A percentile compares a stretch with the other conserved stretches of the same genome.
phyloP scores from a whole-genome alignment of 1,284 basidiomycete species.

The Cryptococcus sp. region DNA sequence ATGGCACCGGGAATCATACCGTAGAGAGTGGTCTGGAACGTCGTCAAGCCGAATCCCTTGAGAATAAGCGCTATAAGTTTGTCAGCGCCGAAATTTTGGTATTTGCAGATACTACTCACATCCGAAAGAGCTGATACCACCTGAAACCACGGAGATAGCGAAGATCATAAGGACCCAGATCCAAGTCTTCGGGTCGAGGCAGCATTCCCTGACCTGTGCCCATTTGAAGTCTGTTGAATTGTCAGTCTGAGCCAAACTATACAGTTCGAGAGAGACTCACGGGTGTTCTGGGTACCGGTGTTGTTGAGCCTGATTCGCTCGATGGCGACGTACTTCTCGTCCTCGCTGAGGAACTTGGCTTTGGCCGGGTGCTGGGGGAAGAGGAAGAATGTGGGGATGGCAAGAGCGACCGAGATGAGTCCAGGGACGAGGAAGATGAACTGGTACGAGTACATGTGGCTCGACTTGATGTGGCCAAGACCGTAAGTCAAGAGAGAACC shows the following conservation, averaged over 20 bases:
- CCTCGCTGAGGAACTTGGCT: constrained; percentile 47
- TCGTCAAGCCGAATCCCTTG: constrained; percentile 40
- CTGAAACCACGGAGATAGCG: constrained; percentile 26
- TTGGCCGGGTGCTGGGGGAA: constrained; percentile 45
- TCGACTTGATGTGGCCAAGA: constrained; percentile 31
- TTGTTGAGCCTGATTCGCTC: constrained; percentile 52
- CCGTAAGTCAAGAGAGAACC: constrained; percentile 42
- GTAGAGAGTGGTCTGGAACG: constrained; percentile 52
- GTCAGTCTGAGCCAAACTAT: not conserved
- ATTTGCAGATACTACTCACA: too few species aligned
- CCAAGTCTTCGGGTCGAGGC: constrained; percentile 37
- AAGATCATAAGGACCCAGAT: constrained; percentile 25
- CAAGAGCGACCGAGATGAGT: constrained; percentile 17
- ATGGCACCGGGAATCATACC: constrained; percentile 55
- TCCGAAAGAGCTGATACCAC: constrained; percentile 39
- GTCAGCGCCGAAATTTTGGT: too few species aligned
- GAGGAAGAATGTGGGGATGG: constrained; percentile 30
- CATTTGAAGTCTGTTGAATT: constrained; percentile 22
- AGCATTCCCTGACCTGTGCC: constrained; percentile 35
- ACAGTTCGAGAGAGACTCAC: constrained; percentile 2
- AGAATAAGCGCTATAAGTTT: constrained; percentile 22
- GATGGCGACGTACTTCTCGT: constrained; percentile 49
- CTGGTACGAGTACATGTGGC: constrained; percentile 40
- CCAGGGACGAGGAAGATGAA: constrained; percentile 54
- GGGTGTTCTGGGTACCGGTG: constrained; percentile 41